Percentiles rank a stretch among this genome's conserved stretches.
Conservation (phyloP, 1,284 basidiomycete species). For the Pseudomicrostroma phylloplanum region DNA sequence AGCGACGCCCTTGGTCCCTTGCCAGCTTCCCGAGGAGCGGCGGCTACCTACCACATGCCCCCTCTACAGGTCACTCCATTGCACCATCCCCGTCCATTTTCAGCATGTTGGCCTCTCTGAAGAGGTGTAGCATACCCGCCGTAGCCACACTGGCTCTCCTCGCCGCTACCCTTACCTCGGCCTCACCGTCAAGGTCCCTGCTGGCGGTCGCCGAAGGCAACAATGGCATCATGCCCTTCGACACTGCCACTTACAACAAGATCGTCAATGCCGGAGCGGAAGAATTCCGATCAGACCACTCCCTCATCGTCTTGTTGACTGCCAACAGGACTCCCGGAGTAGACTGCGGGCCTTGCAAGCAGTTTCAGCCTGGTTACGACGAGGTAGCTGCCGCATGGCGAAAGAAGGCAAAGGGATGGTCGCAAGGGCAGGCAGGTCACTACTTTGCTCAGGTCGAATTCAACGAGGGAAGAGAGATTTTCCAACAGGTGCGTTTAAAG, state of each 20-base stretch:
- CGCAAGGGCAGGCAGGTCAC: conserved; percentile 17
- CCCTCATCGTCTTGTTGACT: conserved; percentile 32
- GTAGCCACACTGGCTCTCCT: too few relatives aligned
- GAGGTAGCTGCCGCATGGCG: conserved; percentile 27
- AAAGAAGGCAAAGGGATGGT: conserved; percentile 8
- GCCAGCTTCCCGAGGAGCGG: too few relatives aligned
- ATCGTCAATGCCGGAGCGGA: not conserved
- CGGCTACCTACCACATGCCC: too few relatives aligned
- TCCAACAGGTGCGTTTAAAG: conserved; percentile 15
- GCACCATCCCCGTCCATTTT: too few relatives aligned
- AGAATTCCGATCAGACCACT: conserved; percentile 16
- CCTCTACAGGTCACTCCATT: too few relatives aligned
- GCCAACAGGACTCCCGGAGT: conserved; percentile 21
- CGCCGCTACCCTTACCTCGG: too few relatives aligned
- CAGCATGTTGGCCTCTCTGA: too few relatives aligned
- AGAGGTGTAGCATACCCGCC: too few relatives aligned
- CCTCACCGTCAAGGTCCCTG: not conserved
- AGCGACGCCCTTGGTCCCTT: too few relatives aligned
- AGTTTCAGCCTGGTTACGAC: conserved; percentile 38
- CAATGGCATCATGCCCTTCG: conserved; percentile 1
- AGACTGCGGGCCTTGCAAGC: conserved; percentile 32
- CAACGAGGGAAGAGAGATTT: conserved; percentile 22
- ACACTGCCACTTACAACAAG: conserved; percentile 3
- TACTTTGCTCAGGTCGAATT: conserved; percentile 40
- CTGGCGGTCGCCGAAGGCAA: not conserved